Evolutionary conservation across 2,329 filamentous ascomycete genomes (phyloP).

Genomic region (Nemania sp.): DNA sequence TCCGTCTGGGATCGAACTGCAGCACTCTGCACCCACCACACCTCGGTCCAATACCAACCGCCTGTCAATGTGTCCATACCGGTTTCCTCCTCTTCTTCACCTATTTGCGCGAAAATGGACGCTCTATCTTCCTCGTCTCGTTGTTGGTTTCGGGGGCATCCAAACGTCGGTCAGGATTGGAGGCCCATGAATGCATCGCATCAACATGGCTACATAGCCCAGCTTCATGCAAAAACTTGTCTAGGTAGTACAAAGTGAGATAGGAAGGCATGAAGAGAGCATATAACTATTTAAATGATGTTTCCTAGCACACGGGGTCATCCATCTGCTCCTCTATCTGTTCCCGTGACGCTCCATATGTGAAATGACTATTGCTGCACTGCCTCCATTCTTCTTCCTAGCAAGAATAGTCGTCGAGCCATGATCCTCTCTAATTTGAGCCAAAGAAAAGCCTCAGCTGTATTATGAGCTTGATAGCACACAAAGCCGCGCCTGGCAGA

Average conservation of each 20-base stretch:
- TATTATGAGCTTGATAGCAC: too few relatives aligned
- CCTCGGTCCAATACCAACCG: background rate
- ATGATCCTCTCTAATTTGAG: too few relatives aligned
- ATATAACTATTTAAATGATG: slow-evolving; percentile 16
- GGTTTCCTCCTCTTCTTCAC: background rate
- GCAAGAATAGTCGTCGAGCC: too few relatives aligned
- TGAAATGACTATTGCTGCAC: too few relatives aligned
- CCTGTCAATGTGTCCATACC: background rate
- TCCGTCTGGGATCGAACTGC: background rate
- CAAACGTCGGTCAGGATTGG: background rate
- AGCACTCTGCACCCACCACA: background rate
- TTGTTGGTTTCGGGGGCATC: slow-evolving; percentile 6
- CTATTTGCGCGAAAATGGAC: slow-evolving; percentile 1
- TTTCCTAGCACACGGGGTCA: background rate
- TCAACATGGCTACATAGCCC: slow-evolving; percentile 5
- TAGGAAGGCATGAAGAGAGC: slow-evolving; percentile 9
- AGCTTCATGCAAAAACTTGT: slow-evolving; percentile 1
- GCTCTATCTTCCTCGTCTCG: slow-evolving; percentile 5
- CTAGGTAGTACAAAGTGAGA: slow-evolving; percentile 9
- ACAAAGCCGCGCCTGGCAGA: too few relatives aligned
- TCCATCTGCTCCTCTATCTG: too few relatives aligned
- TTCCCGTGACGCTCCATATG: too few relatives aligned
- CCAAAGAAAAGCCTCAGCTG: too few relatives aligned
- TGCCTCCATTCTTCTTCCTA: too few relatives aligned
- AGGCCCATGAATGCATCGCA: slow-evolving; percentile 2